Percentiles rank a stretch among this genome's conserved stretches.
Conservation (phyloP, 805 yeast species). For the Candida piceae region DNA sequence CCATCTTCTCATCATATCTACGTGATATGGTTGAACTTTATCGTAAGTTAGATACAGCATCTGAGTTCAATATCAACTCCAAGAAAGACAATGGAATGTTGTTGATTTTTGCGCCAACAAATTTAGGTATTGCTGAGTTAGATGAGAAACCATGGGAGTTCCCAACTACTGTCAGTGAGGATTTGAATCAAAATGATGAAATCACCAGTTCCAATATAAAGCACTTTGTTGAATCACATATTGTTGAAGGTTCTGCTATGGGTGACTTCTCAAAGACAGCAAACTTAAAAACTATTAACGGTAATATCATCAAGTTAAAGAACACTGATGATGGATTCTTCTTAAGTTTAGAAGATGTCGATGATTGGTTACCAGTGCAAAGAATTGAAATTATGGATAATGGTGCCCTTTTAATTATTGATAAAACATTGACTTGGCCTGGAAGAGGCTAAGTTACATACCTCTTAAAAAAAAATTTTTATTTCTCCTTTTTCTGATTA, state of each 20-base stretch:
- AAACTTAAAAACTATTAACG: constrained; percentile 28
- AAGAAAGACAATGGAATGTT: constrained; percentile 26
- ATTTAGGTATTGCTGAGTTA: constrained; percentile 50
- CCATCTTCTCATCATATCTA: constrained; percentile 65
- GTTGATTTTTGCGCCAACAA: constrained; percentile 68
- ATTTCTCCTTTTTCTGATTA: background rate
- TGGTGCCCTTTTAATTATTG: constrained; percentile 42
- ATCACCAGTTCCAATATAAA: constrained; percentile 47
- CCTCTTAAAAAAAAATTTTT: background rate
- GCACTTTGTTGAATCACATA: constrained; percentile 59
- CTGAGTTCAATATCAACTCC: constrained; percentile 16
- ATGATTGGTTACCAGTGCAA: constrained; percentile 33
- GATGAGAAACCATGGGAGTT: constrained; percentile 76
- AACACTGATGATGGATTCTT: constrained; percentile 32
- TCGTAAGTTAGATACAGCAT: constrained; percentile 36
- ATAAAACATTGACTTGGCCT: constrained; percentile 34
- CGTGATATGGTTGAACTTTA: constrained; percentile 54
- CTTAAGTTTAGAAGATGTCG: constrained; percentile 28
- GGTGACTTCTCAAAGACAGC: constrained; percentile 15
- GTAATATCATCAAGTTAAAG: constrained; percentile 32
- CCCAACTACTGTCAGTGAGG: constrained; percentile 45
- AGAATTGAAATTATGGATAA: constrained; percentile 35
- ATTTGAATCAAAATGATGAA: constrained; percentile 41
- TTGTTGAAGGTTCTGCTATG: constrained; percentile 33
- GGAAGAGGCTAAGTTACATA: constrained; percentile 11